A percentile compares a stretch with the other conserved stretches of the same genome.
These are phyloP conservation scores for Colletotrichum cordylinicola DNA, from an alignment of 2,329 filamentous ascomycete genomes.

Conservation along the genomic window DNA sequence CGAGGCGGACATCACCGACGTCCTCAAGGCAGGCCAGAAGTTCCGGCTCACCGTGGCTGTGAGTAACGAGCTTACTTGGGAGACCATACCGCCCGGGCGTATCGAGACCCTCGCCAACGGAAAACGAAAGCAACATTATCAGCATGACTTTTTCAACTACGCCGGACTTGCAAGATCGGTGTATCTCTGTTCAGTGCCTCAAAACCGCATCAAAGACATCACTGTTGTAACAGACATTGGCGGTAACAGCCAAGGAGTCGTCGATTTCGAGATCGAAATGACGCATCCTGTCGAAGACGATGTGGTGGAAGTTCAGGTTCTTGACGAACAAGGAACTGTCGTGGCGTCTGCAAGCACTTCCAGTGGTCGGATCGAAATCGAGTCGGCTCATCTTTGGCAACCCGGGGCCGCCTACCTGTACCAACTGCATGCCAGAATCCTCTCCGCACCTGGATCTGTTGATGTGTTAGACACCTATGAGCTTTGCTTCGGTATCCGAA, in stretches of 20 bases:
- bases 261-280: slow-evolving; percentile 14
- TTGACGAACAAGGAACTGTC: neutral
- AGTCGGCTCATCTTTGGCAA: slow-evolving; percentile 29
- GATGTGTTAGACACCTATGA: slow-evolving; percentile 24
- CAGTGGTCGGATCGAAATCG: slow-evolving; percentile 20
- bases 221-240: slow-evolving; percentile 26
- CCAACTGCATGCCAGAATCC: slow-evolving; percentile 25
- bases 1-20: slow-evolving; percentile 27
- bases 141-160: slow-evolving; percentile 37
- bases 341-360: slow-evolving; percentile 6
- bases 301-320: neutral
- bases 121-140: slow-evolving; percentile 28
- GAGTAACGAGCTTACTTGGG: slow-evolving; percentile 31
- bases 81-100: slow-evolving; percentile 32
- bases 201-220: slow-evolving; percentile 27
- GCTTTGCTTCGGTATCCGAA: slow-evolving; percentile 26
- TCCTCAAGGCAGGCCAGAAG: slow-evolving; percentile 24
- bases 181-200: slow-evolving; percentile 30
- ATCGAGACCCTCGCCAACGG: slow-evolving; percentile 20
- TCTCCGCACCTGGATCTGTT: neutral
- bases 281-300: slow-evolving; percentile 9
- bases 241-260: slow-evolving; percentile 3
- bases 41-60: slow-evolving; percentile 35
- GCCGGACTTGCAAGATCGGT: slow-evolving; percentile 32
- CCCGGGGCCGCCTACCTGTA: slow-evolving; percentile 33